A percentile compares a stretch with the other conserved stretches of the same genome.
These are phyloP conservation scores for Cicer pinnatifidum DNA, from an alignment of 306 rosid species.

Conservation along the genomic window DNA sequence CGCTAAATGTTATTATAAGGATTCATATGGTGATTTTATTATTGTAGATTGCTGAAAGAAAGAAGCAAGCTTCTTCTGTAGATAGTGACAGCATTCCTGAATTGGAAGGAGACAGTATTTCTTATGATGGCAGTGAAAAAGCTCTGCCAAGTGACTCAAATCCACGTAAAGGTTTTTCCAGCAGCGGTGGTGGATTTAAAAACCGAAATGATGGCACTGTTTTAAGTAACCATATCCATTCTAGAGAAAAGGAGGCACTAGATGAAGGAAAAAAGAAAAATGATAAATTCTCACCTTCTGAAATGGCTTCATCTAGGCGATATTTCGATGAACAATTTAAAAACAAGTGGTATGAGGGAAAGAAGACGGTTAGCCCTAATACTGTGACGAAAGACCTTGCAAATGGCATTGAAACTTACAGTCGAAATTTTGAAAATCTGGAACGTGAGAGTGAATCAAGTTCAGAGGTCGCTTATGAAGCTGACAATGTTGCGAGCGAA, in stretches of 20 bases:
- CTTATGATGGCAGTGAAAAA: slow-evolving; percentile 49
- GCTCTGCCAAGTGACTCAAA: slow-evolving; percentile 41
- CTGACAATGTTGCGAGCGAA: slow-evolving; percentile 41
- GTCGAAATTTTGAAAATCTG: slow-evolving; percentile 41
- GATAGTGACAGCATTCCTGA: slow-evolving; percentile 48
- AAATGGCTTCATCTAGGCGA: slow-evolving; percentile 38
- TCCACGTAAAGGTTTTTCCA: slow-evolving; percentile 40
- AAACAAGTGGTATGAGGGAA: slow-evolving; percentile 38
- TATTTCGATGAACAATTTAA: slow-evolving; percentile 43
- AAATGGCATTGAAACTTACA: slow-evolving; percentile 35
- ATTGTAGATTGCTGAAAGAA: slow-evolving; percentile 84
- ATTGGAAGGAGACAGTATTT: slow-evolving; percentile 49
- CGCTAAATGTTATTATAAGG: neutral
- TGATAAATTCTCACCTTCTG: slow-evolving; percentile 41
- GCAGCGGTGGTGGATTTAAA: slow-evolving; percentile 41
- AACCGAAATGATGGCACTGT: slow-evolving; percentile 46
- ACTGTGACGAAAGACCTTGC: slow-evolving; percentile 48
- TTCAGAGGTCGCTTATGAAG: slow-evolving; percentile 44
- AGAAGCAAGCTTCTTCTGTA: slow-evolving; percentile 68
- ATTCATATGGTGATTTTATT: slow-evolving; percentile 28
- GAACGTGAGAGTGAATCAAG: slow-evolving; percentile 41
- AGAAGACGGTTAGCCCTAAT: slow-evolving; percentile 39
- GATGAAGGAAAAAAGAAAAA: slow-evolving; percentile 48
- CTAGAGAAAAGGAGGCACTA: slow-evolving; percentile 52
- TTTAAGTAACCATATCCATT: slow-evolving; percentile 46